phyloP scores from a whole-genome alignment of 305 asterid genomes.

The Solanum hybrid region DNA sequence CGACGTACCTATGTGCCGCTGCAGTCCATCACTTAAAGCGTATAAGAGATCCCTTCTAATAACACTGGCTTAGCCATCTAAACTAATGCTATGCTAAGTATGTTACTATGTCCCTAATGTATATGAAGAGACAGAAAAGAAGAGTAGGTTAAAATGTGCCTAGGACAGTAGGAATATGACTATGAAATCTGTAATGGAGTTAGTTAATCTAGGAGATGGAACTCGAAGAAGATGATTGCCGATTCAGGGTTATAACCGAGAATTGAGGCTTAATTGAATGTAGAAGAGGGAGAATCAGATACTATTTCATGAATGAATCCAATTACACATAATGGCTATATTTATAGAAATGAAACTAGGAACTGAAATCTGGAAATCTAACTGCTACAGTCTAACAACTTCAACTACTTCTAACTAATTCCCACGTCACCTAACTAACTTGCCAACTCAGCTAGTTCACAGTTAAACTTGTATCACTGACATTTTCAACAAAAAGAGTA shows the following conservation, averaged over 20 bases:
- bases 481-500: background rate
- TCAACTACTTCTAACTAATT: background rate
- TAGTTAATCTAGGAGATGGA: background rate
- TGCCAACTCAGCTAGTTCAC: background rate
- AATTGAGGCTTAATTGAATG: background rate
- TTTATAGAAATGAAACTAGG: background rate
- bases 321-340: background rate
- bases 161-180: background rate
- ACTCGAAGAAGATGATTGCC: background rate
- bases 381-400: background rate
- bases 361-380: background rate
- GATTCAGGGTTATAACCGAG: background rate
- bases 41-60: background rate
- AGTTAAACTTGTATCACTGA: background rate
- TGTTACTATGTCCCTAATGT: background rate
- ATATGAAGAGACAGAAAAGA: background rate
- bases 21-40: background rate
- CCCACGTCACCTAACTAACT: background rate
- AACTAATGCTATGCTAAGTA: background rate
- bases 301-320: background rate
- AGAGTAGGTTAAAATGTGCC: background rate
- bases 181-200: background rate
- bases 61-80: background rate
- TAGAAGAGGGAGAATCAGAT: background rate
- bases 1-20: background rate